A percentile compares a stretch with the other conserved stretches of the same genome.
Evolutionary conservation across 164 flowering plant species (phyloP).

Genomic region (Aristolochia fimbriata): DNA sequence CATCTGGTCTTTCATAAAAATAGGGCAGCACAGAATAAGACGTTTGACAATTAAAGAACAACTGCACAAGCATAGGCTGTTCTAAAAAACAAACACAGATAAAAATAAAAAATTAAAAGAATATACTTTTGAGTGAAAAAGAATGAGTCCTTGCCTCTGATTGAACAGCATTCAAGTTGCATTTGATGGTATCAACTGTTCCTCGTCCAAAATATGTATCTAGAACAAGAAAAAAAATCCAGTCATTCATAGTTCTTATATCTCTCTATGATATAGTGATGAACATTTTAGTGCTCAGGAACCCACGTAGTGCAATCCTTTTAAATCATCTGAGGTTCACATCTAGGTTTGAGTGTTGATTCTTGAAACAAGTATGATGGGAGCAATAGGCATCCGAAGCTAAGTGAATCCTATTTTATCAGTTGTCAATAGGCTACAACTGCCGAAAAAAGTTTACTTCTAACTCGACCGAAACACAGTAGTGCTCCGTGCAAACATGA

Average conservation of each 20-base stretch:
- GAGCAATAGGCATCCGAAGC: no score
- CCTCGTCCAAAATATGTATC: slow-evolving; percentile 87
- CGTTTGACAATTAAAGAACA: not conserved
- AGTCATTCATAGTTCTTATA: not conserved
- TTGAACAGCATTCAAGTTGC: slow-evolving; percentile 56
- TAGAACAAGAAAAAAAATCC: slow-evolving; percentile 15
- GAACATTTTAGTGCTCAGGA: not conserved
- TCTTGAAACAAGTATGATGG: no score
- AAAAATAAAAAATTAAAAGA: not conserved
- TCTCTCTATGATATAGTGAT: no score
- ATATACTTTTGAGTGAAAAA: not conserved
- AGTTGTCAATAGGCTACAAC: no score
- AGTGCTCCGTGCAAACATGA: not conserved
- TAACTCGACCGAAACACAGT: not conserved
- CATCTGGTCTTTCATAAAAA: no score
- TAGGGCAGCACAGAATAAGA: no score
- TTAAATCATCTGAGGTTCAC: not conserved
- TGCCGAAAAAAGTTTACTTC: no score
- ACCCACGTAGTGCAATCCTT: not conserved
- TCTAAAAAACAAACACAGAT: not conserved
- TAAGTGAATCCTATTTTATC: no score
- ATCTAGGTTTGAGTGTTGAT: not conserved
- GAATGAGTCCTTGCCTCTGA: slow-evolving; percentile 41
- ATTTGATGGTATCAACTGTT: slow-evolving; percentile 64
- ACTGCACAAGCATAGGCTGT: not conserved